Evolutionary conservation across 1,139 yeast species (phyloP).

Genomic region (Magnusiomyces fungicola): DNA sequence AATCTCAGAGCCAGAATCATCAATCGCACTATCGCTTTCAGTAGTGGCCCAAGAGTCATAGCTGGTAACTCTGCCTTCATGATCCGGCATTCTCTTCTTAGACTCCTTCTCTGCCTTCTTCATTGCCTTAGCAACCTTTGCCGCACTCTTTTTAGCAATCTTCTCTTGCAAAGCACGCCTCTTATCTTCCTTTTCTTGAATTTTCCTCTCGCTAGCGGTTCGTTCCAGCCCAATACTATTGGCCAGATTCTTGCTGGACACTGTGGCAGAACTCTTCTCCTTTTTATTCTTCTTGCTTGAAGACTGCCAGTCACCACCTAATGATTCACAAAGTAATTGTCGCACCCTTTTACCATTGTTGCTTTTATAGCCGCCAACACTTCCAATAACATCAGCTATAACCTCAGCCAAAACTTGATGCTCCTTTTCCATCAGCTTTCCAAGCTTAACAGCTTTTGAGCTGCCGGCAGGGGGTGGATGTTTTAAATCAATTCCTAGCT

Average conservation of each 20-base stretch:
- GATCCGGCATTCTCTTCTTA: not conserved
- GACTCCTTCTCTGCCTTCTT: not conserved
- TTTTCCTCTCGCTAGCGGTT: not conserved
- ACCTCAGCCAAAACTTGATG: not conserved
- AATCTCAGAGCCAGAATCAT: not conserved
- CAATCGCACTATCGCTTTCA: not conserved
- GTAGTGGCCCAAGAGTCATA: not conserved
- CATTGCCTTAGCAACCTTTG: not conserved
- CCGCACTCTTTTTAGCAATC: not conserved
- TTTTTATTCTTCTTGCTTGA: not conserved
- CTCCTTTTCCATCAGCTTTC: not conserved
- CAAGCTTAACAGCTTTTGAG: not conserved
- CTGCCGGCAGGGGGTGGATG: not conserved
- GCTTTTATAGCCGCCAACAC: not conserved
- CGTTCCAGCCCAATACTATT: not conserved
- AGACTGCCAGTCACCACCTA: not conserved
- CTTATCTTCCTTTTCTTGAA: not conserved
- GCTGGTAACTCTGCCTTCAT: not conserved
- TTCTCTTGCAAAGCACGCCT: not conserved
- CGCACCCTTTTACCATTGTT: not conserved
- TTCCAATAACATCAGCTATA: not conserved
- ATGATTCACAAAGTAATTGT: not conserved
- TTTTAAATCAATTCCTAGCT: not conserved
- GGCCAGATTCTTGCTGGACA: too few relatives aligned
- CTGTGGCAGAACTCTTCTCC: too few relatives aligned